Evolutionary conservation across 2,329 filamentous ascomycete genomes (phyloP).

Genomic region (Dryadomyces quercus-mongolicae): DNA sequence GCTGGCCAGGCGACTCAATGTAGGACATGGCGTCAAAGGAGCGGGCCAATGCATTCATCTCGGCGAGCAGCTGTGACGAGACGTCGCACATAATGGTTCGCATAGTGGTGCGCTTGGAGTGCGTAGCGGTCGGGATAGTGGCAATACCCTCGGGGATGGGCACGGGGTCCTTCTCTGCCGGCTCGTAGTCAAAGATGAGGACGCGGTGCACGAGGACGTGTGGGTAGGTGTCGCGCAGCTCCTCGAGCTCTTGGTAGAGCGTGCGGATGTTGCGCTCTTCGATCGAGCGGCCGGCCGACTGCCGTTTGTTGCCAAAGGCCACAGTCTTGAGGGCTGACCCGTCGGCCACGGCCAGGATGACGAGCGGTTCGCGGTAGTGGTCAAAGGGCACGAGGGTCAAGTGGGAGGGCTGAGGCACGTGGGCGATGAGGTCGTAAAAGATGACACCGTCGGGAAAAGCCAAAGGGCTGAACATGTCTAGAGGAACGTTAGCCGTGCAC

Average conservation of each 20-base stretch:
- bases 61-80: slow-evolving; percentile 59
- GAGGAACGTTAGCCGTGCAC: not conserved
- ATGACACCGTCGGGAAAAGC: slow-evolving; percentile 78
- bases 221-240: slow-evolving; percentile 59
- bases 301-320: slow-evolving; percentile 37
- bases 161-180: slow-evolving; percentile 32
- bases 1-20: slow-evolving; percentile 62
- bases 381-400: slow-evolving; percentile 79
- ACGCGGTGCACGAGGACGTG: slow-evolving; percentile 68
- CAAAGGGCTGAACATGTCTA: slow-evolving; percentile 88
- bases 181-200: slow-evolving; percentile 63
- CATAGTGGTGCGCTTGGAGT: slow-evolving; percentile 66
- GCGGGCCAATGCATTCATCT: slow-evolving; percentile 63
- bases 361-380: slow-evolving; percentile 71
- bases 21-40: slow-evolving; percentile 60
- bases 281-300: slow-evolving; percentile 39
- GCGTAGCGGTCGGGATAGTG: slow-evolving; percentile 54
- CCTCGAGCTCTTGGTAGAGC: slow-evolving; percentile 56
- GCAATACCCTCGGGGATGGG: slow-evolving; percentile 56
- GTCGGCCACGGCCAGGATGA: slow-evolving; percentile 76
- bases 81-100: slow-evolving; percentile 73
- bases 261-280: slow-evolving; percentile 45
- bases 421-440: slow-evolving; percentile 76
- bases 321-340: slow-evolving; percentile 52
- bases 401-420: slow-evolving; percentile 68